A percentile compares a stretch with the other conserved stretches of the same genome.
These are phyloP conservation scores for Epipyxis sp. DNA, from an alignment of 108 stramenopile species.

Conservation along the genomic window DNA sequence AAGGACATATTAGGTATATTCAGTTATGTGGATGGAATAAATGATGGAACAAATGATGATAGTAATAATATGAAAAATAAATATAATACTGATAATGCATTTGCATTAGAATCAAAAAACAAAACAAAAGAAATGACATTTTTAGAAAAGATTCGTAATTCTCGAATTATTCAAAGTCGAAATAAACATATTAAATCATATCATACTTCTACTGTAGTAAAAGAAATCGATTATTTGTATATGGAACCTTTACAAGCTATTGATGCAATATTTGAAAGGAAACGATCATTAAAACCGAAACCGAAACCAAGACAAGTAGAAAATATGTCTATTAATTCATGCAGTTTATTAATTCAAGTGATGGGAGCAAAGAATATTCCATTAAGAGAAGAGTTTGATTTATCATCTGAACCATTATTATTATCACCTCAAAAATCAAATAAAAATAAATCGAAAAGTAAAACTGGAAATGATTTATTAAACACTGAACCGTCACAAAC, in stretches of 20 bases:
- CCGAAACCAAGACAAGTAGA: constrained; percentile 1
- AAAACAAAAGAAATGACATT: constrained; percentile 26
- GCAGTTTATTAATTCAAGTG: constrained; percentile 37
- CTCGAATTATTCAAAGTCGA: neutral
- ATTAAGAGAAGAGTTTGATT: constrained; percentile 7
- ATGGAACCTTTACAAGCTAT: constrained; percentile 15
- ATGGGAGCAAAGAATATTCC: constrained; percentile 38
- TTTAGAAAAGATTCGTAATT: constrained; percentile 24
- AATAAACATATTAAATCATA: neutral
- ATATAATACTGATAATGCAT: neutral
- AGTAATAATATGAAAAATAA: neutral
- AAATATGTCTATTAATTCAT: constrained; percentile 25
- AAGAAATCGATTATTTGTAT: constrained; percentile 23
- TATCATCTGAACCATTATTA: neutral
- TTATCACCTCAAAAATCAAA: constrained; percentile 3
- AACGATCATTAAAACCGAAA: constrained; percentile 27
- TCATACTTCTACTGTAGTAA: constrained; percentile 18
- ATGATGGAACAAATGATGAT: neutral
- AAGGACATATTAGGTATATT: no score
- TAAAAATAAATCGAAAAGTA: no score
- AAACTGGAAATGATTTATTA: no score
- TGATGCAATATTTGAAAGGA: neutral
- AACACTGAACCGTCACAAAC: no score
- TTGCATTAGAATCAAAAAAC: constrained; percentile 9
- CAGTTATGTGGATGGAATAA: neutral